phyloP scores from a whole-genome alignment of 2,329 filamentous ascomycete genomes.

The Alternaria arborescens region DNA sequence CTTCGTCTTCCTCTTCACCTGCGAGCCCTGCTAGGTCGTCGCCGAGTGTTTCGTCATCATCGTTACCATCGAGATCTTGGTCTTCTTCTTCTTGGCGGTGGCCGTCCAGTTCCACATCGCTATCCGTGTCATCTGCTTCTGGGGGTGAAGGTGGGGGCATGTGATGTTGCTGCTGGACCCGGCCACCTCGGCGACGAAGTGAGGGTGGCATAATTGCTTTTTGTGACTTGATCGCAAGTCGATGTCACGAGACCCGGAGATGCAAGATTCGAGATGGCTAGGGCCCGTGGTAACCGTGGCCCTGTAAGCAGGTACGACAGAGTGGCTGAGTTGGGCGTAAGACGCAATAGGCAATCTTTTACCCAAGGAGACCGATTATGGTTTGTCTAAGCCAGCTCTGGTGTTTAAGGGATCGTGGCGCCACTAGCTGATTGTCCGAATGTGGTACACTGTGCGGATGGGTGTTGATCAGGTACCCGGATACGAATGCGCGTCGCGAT shows the following conservation, averaged over 20 bases:
- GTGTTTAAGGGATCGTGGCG: background rate
- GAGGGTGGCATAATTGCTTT: constrained; percentile 39
- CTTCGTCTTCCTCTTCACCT: constrained; percentile 51
- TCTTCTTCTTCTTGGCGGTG: constrained; percentile 22
- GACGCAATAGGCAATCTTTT: background rate
- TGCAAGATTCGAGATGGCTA: background rate
- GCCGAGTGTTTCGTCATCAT: constrained; percentile 27
- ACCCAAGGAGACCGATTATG: background rate
- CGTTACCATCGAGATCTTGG: background rate
- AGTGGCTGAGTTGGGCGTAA: background rate
- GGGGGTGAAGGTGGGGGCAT: constrained; percentile 24
- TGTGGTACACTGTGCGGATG: background rate
- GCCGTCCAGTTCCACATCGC: constrained; percentile 33
- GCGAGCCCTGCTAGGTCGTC: constrained; percentile 36
- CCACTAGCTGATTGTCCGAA: constrained; percentile 2
- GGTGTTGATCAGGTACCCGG: constrained; percentile 1
- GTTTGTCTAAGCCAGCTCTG: background rate
- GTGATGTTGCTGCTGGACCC: constrained; percentile 22
- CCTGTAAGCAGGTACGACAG: background rate
- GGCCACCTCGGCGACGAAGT: constrained; percentile 30
- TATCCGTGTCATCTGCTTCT: constrained; percentile 35
- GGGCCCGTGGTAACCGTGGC: background rate
- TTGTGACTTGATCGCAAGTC: constrained; percentile 1
- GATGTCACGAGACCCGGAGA: constrained; percentile 13
- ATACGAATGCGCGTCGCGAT: background rate